Evolutionary conservation across 139 green algal genomes (phyloP), one percentile per base, ranked within the genome.

Genomic region (Gonium pectorale): DNA sequence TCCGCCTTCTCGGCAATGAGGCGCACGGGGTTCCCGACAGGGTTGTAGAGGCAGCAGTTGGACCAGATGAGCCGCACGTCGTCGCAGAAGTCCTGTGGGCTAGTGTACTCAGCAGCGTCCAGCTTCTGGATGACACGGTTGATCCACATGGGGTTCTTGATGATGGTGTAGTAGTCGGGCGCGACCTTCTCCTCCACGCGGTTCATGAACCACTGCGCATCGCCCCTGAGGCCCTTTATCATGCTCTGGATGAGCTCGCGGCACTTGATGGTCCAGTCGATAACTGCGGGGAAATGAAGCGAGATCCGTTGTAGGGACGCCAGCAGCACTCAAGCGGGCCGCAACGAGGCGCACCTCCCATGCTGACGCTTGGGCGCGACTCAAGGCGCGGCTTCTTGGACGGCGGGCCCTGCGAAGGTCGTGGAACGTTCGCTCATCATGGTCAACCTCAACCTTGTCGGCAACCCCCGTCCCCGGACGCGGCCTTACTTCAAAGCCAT

Each of bases 41-140:
- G 67, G 67, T 92, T 92, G 86, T 92, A 92, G 21, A 89, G 77
- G 3, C 40, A 33, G 86, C 89, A 92, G 74, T 92, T 92, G 31
- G 70, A 44, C 67, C 87, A 91, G 41, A 89, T 86, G 7, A 90
- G 75, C 7, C 73, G 67, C 44, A 92, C 69, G 83, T 92, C 89
- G 43, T 89, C 81, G 35, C 29, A 66, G 72, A 92, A 92, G 19
- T 89, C 86, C 31, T 80, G 41, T 21, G 86, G 38, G 2, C 29
- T 41, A 1, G 24, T 17, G 52, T 86, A 86, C 33, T 86, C 40
- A 5, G n/a, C 52, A 15, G 1, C 9, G 17, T 72, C 27, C 26
- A 86, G 80, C 80, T 80, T 86, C 31, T 79, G 6, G 22, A 46
- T 35, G 38, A 86, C 38, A 11, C n/a, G 67, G 52, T 80, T 79